phyloP scores from a whole-genome alignment of 805 yeast genomes.

The Tetrapisispora fleetii region DNA sequence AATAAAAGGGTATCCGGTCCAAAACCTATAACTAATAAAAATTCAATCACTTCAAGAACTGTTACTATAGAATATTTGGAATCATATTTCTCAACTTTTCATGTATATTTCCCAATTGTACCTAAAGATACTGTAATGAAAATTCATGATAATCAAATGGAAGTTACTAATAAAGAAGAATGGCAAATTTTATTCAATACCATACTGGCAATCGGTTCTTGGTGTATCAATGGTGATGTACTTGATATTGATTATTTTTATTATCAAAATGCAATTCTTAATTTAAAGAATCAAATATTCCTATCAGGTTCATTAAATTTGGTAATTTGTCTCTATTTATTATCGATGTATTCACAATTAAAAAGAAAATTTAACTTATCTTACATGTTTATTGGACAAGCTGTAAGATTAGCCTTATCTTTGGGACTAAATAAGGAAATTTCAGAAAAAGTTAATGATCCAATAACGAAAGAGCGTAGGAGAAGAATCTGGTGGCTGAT shows the following conservation, averaged over 20 bases:
- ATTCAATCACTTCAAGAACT: slow-evolving; percentile 7
- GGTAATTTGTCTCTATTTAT: slow-evolving; percentile 41
- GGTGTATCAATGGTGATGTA: slow-evolving; percentile 50
- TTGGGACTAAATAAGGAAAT: slow-evolving; percentile 50
- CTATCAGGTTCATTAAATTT: slow-evolving; percentile 52
- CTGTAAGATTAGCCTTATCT: slow-evolving; percentile 57
- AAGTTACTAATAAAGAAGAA: slow-evolving; percentile 33
- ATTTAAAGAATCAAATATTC: slow-evolving; percentile 38
- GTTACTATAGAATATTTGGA: slow-evolving; percentile 30
- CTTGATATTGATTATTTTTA: slow-evolving; percentile 43
- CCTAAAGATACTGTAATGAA: slow-evolving; percentile 45
- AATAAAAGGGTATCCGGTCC: background rate
- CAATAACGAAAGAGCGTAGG: slow-evolving; percentile 38
- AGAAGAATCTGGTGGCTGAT: slow-evolving; percentile 63
- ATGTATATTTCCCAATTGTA: slow-evolving; percentile 52
- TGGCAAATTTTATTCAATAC: slow-evolving; percentile 50
- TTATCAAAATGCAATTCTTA: slow-evolving; percentile 42
- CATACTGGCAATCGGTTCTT: slow-evolving; percentile 57
- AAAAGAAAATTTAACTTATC: slow-evolving; percentile 59
- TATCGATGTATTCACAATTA: slow-evolving; percentile 54
- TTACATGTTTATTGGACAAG: slow-evolving; percentile 57
- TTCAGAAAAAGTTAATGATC: slow-evolving; percentile 10
- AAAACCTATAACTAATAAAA: slow-evolving; percentile 4
- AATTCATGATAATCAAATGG: slow-evolving; percentile 32
- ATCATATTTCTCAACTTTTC: slow-evolving; percentile 49